A percentile compares a stretch with the other conserved stretches of the same genome.
Conservation (phyloP, 306 rosid genomes). For the Hippophae gyantsensis region DNA sequence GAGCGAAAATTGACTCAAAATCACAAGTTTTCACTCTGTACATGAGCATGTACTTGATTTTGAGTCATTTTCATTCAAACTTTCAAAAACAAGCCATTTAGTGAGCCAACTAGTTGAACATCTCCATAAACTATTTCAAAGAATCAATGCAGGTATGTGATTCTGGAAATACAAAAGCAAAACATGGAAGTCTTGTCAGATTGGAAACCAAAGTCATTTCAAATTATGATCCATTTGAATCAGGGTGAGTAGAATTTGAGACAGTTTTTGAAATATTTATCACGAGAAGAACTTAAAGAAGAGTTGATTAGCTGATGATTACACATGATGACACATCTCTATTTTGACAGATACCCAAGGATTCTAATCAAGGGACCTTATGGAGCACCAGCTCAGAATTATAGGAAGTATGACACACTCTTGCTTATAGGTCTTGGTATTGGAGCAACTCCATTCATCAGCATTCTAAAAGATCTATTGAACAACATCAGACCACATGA, state of each 20-base stretch:
- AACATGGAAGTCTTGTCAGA: conserved; percentile 49
- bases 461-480: conserved; percentile 73
- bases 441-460: conserved; percentile 94
- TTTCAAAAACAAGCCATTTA: no score
- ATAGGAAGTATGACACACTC: conserved; percentile 66
- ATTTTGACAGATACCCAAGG: conserved; percentile 47
- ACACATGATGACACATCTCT: not conserved
- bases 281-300: no score
- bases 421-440: conserved; percentile 83
- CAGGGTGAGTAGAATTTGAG: conserved; percentile 33
- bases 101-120: no score
- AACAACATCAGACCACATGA: conserved; percentile 34
- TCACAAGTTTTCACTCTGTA: no score
- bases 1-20: no score
- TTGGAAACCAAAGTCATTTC: conserved; percentile 51
- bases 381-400: conserved; percentile 92
- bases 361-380: conserved; percentile 79
- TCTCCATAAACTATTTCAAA: conserved; percentile 1
- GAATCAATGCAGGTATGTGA: conserved; percentile 52
- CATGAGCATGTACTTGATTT: no score
- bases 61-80: no score
- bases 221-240: conserved; percentile 11
- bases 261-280: not conserved
- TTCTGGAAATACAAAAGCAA: conserved; percentile 31
- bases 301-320: no score